phyloP scores from a whole-genome alignment of 345 rosid species.

The Eucalyptus cloeziana region DNA sequence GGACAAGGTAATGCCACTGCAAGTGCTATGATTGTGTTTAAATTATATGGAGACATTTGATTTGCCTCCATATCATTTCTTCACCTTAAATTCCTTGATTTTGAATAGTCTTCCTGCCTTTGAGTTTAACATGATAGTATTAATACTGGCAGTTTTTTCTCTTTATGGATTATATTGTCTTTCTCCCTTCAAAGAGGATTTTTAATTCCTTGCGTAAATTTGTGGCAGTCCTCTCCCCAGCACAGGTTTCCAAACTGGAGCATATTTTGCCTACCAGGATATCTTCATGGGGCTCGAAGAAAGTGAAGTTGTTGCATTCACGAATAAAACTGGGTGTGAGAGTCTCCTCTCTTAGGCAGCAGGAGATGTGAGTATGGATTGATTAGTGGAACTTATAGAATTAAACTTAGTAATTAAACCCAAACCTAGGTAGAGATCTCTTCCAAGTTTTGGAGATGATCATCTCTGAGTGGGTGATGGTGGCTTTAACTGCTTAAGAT shows the following conservation, averaged over 20 bases:
- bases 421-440: not conserved
- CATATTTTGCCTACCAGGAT: slow-evolving; percentile 57
- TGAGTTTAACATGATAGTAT: not conserved
- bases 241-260: slow-evolving; percentile 65
- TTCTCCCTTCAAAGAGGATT: not conserved
- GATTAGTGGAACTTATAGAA: not conserved
- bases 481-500: not conserved
- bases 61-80: not conserved
- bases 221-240: slow-evolving; percentile 66
- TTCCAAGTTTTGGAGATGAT: not conserved
- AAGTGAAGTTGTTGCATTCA: slow-evolving; percentile 19
- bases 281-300: slow-evolving; percentile 22
- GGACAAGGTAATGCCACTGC: slow-evolving; percentile 45
- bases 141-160: not conserved
- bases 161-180: not conserved
- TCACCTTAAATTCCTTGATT: not conserved
- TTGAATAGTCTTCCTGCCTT: not conserved
- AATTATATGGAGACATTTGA: not conserved
- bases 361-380: slow-evolving; percentile 50
- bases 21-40: not conserved
- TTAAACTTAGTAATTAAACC: not conserved
- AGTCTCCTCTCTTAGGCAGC: slow-evolving; percentile 53
- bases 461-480: not conserved
- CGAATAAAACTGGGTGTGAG: slow-evolving; percentile 48
- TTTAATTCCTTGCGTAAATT: slow-evolving; percentile 3